These are phyloP conservation scores for Sporisorium graminicola DNA, from an alignment of 1,284 basidiomycete genomes.

Conservation along the genomic window DNA sequence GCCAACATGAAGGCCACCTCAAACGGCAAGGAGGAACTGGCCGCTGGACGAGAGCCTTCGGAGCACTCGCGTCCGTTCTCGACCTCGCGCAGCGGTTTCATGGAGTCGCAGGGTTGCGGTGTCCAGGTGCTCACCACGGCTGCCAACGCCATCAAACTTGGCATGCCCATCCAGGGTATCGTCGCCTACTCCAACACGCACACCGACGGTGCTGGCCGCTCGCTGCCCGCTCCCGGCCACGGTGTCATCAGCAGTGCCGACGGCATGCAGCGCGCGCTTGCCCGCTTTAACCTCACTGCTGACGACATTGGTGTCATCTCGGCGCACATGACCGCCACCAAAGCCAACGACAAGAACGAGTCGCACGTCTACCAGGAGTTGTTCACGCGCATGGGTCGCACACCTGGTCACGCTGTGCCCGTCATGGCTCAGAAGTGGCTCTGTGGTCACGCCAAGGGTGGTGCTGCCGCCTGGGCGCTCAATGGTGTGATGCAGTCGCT, in stretches of 20 bases:
- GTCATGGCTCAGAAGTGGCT: slow-evolving; percentile 95
- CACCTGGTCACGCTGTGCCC: slow-evolving; percentile 92
- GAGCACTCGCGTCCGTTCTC: slow-evolving; percentile 99
- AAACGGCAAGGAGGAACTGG: slow-evolving; percentile 95
- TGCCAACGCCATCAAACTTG: slow-evolving; percentile 93
- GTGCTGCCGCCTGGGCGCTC: slow-evolving; percentile 93
- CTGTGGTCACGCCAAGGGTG: slow-evolving; percentile 66
- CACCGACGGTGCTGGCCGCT: slow-evolving; percentile 90
- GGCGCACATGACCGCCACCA: slow-evolving; percentile 94
- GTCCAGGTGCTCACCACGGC: slow-evolving; percentile 97
- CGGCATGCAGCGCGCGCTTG: slow-evolving; percentile 91
- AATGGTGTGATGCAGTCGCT: slow-evolving; percentile 91
- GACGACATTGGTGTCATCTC: slow-evolving; percentile 87
- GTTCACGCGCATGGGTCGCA: slow-evolving; percentile 86
- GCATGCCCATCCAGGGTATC: slow-evolving; percentile 91
- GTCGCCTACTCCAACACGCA: slow-evolving; percentile 97
- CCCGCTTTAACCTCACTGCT: slow-evolving; percentile 92
- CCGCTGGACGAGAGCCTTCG: slow-evolving; percentile 95
- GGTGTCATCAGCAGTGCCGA: slow-evolving; percentile 63
- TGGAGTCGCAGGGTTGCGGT: slow-evolving; percentile 97
- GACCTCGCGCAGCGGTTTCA: slow-evolving; percentile 78
- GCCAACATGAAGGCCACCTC: slow-evolving; percentile 99
- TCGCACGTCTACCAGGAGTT: slow-evolving; percentile 96
- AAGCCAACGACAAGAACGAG: slow-evolving; percentile 98
- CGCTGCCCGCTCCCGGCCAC: slow-evolving; percentile 76